A percentile compares a stretch with the other conserved stretches of the same genome.
These are phyloP conservation scores for Xylaria acuta DNA, from an alignment of 495 filamentous ascomycete species.

Conservation along the genomic window DNA sequence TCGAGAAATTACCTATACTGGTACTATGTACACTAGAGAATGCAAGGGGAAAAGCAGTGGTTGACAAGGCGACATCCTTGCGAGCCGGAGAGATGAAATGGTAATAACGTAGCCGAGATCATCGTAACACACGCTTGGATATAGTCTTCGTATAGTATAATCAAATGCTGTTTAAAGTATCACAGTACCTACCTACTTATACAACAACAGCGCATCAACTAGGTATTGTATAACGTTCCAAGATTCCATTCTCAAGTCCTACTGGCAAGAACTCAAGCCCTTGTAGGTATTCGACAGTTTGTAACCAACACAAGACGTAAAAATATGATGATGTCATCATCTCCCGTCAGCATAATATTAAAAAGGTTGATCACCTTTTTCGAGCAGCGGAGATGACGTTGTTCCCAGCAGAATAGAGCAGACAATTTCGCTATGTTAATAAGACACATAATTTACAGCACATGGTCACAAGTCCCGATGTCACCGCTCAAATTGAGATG, in stretches of 20 bases:
- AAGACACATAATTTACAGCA: conserved; percentile 20
- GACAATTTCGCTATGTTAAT: conserved; percentile 5
- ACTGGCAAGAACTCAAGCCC: background rate
- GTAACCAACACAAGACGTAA: background rate
- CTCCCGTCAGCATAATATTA: conserved; percentile 19
- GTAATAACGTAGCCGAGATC: background rate
- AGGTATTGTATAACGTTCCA: background rate
- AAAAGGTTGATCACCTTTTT: conserved; percentile 13
- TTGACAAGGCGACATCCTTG: background rate
- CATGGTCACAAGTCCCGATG: background rate
- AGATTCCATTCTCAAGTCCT: conserved; percentile 1
- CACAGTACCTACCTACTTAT: background rate
- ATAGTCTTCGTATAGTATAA: background rate
- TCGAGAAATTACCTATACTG: background rate
- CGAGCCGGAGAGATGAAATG: background rate
- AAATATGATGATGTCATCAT: conserved; percentile 14
- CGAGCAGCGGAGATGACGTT: background rate
- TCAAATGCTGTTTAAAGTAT: background rate
- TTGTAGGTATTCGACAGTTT: background rate
- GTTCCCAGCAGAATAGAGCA: background rate
- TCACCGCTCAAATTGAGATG: background rate
- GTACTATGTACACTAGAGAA: background rate
- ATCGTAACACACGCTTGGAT: background rate
- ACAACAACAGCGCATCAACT: background rate
- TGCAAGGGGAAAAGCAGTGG: background rate